Percentiles rank a stretch among this genome's conserved stretches.
phyloP scores from a whole-genome alignment of 495 filamentous ascomycete species.

The Amniculicola lignicola region DNA sequence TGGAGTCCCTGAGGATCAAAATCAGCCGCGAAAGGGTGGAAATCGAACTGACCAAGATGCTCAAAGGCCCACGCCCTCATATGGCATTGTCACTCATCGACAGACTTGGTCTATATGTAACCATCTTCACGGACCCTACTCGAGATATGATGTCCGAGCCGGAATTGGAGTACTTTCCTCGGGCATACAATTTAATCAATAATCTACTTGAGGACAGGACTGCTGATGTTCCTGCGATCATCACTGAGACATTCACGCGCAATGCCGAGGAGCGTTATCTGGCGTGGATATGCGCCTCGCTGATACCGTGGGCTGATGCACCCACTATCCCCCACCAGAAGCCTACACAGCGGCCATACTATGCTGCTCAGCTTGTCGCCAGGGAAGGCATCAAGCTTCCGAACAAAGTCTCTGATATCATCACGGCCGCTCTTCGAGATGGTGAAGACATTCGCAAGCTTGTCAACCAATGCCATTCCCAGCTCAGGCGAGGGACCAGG shows the following conservation, averaged over 20 bases:
- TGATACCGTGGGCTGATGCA: constrained; percentile 71
- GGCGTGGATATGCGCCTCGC: constrained; percentile 71
- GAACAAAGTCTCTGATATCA: constrained; percentile 64
- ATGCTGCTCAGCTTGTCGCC: constrained; percentile 52
- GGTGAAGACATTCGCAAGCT: constrained; percentile 56
- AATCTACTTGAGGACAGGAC: constrained; percentile 40
- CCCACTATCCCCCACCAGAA: constrained; percentile 45
- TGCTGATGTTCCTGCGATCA: constrained; percentile 42
- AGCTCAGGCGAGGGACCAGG: constrained; percentile 19
- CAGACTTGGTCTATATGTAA: constrained; percentile 68
- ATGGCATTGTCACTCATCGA: constrained; percentile 69
- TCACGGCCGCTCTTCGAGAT: constrained; percentile 62
- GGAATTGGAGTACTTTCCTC: constrained; percentile 44
- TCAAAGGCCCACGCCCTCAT: constrained; percentile 70
- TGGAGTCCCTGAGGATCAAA: constrained; percentile 74
- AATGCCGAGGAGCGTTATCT: constrained; percentile 59
- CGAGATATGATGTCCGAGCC: constrained; percentile 31
- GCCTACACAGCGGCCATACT: constrained; percentile 48
- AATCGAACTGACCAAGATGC: constrained; percentile 84
- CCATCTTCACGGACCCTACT: constrained; percentile 71
- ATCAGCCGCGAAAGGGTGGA: constrained; percentile 89
- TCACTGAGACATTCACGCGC: constrained; percentile 55
- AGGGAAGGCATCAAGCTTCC: constrained; percentile 76
- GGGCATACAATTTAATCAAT: constrained; percentile 57
- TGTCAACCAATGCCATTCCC: constrained; percentile 50